phyloP scores from a whole-genome alignment of 805 yeast species.

The Isabelozyma heimii region DNA sequence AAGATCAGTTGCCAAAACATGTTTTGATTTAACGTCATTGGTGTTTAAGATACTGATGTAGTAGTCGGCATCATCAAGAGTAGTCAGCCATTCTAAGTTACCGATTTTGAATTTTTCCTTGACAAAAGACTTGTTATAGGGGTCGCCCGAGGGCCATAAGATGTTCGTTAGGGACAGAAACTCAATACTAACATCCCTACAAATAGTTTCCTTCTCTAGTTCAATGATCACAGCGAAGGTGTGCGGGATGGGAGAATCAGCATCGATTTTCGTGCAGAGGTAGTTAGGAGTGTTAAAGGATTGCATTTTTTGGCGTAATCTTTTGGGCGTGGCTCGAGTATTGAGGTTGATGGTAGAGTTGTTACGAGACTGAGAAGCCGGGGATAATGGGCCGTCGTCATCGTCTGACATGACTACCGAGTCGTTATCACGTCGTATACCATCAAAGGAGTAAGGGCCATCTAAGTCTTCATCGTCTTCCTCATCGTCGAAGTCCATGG shows the following conservation, averaged over 20 bases:
- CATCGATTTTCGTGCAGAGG: constrained; percentile 33
- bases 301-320: constrained; percentile 16
- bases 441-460: not conserved
- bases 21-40: constrained; percentile 41
- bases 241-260: constrained; percentile 45
- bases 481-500: constrained; percentile 5
- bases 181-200: constrained; percentile 38
- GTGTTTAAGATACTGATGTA: constrained; percentile 40
- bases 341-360: constrained; percentile 6
- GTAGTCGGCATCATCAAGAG: constrained; percentile 42
- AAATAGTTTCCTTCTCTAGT: constrained; percentile 34
- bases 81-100: constrained; percentile 44
- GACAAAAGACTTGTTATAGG: constrained; percentile 40
- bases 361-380: constrained; percentile 1
- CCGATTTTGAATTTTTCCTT: constrained; percentile 52
- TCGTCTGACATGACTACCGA: constrained; percentile 9
- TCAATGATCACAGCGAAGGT: constrained; percentile 53
- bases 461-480: constrained; percentile 1
- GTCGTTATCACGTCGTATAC: constrained; percentile 4
- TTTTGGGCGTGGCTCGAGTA: constrained; percentile 5
- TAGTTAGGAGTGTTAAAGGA: constrained; percentile 33
- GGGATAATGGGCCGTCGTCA: constrained; percentile 4
- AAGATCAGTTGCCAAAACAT: constrained; percentile 42
- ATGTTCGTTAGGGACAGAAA: constrained; percentile 43
- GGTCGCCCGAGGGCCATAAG: constrained; percentile 55